phyloP scores from a whole-genome alignment of 352 stramenopile genomes.

The Pythium oligandrum region DNA sequence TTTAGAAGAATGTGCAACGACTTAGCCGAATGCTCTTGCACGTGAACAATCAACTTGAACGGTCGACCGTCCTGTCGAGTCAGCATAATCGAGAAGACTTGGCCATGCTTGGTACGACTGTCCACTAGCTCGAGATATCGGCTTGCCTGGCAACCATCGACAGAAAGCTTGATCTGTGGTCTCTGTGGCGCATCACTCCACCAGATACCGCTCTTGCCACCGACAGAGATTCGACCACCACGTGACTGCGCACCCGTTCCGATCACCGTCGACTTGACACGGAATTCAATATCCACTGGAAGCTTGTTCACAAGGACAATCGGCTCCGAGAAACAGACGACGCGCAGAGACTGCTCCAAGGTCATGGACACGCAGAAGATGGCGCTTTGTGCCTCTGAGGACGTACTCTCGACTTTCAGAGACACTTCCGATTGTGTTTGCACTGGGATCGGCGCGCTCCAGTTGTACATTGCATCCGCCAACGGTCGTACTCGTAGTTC shows the following conservation, averaged over 20 bases:
- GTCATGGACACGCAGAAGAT: conserved; percentile 67
- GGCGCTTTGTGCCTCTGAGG: conserved; percentile 29
- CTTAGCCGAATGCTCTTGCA: conserved; percentile 40
- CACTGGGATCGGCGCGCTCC: conserved; percentile 74
- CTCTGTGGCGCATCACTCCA: conserved; percentile 62
- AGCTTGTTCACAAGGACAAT: conserved; percentile 81
- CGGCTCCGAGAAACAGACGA: conserved; percentile 60
- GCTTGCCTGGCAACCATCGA: conserved; percentile 56
- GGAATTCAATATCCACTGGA: conserved; percentile 54
- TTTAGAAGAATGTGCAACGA: conserved; percentile 45
- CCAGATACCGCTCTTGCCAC: conserved; percentile 66
- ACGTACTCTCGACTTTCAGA: conserved; percentile 56
- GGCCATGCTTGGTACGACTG: conserved; percentile 29
- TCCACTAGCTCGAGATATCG: conserved; percentile 69
- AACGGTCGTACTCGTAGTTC: conserved; percentile 64
- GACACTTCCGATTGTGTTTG: conserved; percentile 58
- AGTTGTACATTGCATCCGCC: conserved; percentile 39
- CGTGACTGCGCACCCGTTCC: conserved; percentile 27
- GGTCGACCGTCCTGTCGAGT: conserved; percentile 50
- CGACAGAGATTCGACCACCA: conserved; percentile 32
- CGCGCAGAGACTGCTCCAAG: conserved; percentile 60
- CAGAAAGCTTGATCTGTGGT: conserved; percentile 60
- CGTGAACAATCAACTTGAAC: conserved; percentile 67
- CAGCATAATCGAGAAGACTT: conserved; percentile 59
- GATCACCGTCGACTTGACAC: conserved; percentile 31